Conservation (phyloP, 208 protist species). For the Histomonas meleagridis region DNA sequence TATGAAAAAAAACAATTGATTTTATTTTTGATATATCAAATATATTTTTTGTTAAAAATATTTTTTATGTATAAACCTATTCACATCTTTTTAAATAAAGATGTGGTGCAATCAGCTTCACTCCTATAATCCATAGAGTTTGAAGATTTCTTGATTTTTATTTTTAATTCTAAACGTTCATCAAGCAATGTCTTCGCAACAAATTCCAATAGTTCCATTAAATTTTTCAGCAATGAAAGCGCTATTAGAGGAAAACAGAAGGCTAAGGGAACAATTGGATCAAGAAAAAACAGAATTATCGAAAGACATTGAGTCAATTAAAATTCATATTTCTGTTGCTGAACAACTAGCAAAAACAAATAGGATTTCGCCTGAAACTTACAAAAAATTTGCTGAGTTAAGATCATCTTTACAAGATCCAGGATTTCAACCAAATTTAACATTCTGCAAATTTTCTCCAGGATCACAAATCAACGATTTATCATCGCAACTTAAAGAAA, state of each 20-base stretch:
- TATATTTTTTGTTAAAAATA: no score
- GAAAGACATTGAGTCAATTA: neutral
- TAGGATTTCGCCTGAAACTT: neutral
- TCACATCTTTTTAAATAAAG: no score
- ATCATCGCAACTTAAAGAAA: neutral
- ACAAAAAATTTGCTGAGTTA: neutral
- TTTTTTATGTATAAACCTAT: no score
- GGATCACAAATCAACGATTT: neutral
- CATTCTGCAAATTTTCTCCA: neutral
- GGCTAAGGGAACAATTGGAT: neutral
- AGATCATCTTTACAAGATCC: neutral
- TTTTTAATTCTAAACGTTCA: no score
- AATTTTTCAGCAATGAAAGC: neutral
- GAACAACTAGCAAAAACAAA: neutral
- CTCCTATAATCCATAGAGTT: no score
- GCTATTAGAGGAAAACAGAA: neutral
- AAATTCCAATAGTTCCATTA: neutral
- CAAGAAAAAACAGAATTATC: neutral
- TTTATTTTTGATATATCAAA: no score
- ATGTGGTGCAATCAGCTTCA: no score
- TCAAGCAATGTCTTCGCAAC: no score
- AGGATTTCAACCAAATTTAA: neutral
- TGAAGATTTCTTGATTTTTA: no score
- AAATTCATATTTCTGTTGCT: neutral
- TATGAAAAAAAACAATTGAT: no score